Conservation (phyloP, 1,284 basidiomycete genomes). For the Rhodotorula sp. region DNA sequence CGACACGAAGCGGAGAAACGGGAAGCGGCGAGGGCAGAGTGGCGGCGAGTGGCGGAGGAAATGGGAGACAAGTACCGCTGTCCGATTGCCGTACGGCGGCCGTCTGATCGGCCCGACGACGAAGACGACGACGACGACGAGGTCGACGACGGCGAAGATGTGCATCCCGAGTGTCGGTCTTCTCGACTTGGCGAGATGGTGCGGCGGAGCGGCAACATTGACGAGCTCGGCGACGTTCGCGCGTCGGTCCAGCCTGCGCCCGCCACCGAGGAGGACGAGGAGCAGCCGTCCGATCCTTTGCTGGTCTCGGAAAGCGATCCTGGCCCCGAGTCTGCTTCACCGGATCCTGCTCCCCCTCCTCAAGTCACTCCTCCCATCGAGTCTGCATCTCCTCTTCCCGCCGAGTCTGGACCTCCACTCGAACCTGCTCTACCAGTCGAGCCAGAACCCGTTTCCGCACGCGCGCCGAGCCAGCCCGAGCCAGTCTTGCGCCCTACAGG, state of each 20-base stretch:
- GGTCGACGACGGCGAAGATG: neutral
- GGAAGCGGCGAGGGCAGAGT: conserved; percentile 3
- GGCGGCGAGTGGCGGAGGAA: conserved; percentile 1
- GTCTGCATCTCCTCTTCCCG: no score
- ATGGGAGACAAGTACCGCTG: neutral
- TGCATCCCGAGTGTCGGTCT: neutral
- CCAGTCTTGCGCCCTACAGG: neutral
- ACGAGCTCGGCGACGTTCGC: neutral
- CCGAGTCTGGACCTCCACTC: no score
- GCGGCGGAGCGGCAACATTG: neutral
- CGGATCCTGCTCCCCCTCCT: no score
- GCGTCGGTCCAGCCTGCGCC: no score
- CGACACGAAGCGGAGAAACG: conserved; percentile 11
- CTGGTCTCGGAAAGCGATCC: no score
- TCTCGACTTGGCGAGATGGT: neutral
- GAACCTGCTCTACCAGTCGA: no score
- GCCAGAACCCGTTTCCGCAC: no score
- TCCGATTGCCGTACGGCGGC: neutral
- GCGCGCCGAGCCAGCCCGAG: no score
- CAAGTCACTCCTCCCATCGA: no score
- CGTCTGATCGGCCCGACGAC: no score
- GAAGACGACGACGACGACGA: neutral
- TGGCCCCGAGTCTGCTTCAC: no score
- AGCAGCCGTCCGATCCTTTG: no score
- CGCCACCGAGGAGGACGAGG: neutral